phyloP scores from a whole-genome alignment of 108 stramenopile species.

The Cyclotella choctawhatcheeana region DNA sequence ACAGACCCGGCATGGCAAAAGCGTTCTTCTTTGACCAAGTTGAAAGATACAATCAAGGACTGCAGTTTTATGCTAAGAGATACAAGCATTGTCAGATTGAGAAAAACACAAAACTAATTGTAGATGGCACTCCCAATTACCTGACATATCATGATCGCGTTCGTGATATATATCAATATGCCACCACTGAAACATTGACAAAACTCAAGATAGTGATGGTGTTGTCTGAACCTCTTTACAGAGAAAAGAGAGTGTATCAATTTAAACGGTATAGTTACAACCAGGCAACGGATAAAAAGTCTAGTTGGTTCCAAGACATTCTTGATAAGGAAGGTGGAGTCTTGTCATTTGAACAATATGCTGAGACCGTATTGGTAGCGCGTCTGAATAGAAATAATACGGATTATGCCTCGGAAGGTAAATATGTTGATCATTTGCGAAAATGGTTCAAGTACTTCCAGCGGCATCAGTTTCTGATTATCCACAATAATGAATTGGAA shows the following conservation, averaged over 20 bases:
- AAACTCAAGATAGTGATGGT: slow-evolving; percentile 4
- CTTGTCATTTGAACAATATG: slow-evolving; percentile 3
- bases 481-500: slow-evolving; percentile 8
- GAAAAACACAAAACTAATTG: not conserved
- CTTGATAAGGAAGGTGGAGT: not conserved
- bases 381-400: not conserved
- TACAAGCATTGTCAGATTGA: slow-evolving; percentile 14
- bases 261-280: not conserved
- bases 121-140: slow-evolving; percentile 16
- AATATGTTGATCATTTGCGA: slow-evolving; percentile 13
- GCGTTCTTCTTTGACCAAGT: not conserved
- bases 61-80: slow-evolving; percentile 5
- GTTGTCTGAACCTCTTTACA: not conserved
- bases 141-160: slow-evolving; percentile 3
- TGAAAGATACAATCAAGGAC: not conserved
- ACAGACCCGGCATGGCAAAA: not conserved
- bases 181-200: not conserved
- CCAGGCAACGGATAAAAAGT: slow-evolving; percentile 1
- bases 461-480: slow-evolving; percentile 12
- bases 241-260: not conserved
- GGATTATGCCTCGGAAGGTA: not conserved
- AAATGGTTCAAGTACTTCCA: slow-evolving; percentile 2
- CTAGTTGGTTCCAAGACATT: not conserved
- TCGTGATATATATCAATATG: not conserved
- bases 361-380: not conserved